Percentiles rank a stretch among this genome's conserved stretches.
Conservation (phyloP, 2,329 filamentous ascomycete species). For the Aspergillus pseudoglaucus region DNA sequence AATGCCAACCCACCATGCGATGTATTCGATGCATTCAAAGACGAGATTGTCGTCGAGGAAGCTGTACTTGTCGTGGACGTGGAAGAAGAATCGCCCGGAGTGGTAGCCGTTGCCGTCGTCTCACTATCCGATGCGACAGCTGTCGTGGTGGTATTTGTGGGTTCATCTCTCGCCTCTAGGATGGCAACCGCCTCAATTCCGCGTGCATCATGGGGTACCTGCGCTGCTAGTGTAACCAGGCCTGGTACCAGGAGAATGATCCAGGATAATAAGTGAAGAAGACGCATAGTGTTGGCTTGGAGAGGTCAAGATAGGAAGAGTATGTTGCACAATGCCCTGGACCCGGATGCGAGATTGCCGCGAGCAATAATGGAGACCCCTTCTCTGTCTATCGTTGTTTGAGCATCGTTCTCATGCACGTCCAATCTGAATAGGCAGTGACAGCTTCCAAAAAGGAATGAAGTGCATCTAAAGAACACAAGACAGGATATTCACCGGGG, state of each 20-base stretch:
- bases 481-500: no score
- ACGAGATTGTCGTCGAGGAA: conserved; percentile 18
- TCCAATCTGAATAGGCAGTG: neutral
- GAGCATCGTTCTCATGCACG: neutral
- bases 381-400: neutral
- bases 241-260: conserved; percentile 8
- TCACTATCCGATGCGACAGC: conserved; percentile 6
- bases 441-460: neutral
- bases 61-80: conserved; percentile 6
- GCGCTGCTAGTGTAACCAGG: conserved; percentile 9
- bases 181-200: conserved; percentile 1
- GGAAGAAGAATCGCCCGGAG: conserved; percentile 7
- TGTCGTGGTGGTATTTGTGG: conserved; percentile 8
- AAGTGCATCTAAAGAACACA: no score
- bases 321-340: neutral
- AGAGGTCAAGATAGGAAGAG: neutral
- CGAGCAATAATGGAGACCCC: neutral
- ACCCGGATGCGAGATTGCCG: neutral
- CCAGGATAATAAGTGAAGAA: conserved; percentile 7
- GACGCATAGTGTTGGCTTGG: conserved; percentile 9
- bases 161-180: conserved; percentile 5
- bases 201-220: conserved; percentile 6
- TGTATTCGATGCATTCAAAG: conserved; percentile 15
- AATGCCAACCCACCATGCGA: conserved; percentile 8
- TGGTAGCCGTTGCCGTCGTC: conserved; percentile 1